These are phyloP conservation scores for Samsoniella hepiali DNA, from an alignment of 2,329 filamentous ascomycete genomes.

Conservation along the genomic window DNA sequence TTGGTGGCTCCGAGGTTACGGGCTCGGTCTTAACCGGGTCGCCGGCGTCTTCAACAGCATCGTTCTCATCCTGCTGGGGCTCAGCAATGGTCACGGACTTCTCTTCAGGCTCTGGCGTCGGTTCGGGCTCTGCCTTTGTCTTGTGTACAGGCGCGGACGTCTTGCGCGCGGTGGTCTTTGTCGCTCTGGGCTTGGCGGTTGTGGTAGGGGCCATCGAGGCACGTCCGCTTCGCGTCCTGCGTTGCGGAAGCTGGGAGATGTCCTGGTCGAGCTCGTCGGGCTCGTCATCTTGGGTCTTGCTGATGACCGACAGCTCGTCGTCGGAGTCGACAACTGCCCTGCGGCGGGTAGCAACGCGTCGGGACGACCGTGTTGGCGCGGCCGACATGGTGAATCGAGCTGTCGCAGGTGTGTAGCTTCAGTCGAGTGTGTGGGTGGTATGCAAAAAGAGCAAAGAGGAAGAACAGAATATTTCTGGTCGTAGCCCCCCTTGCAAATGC, in stretches of 20 bases:
- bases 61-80: conserved; percentile 4
- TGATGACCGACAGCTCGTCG: conserved; percentile 65
- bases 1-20: conserved; percentile 27
- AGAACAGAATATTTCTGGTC: background rate
- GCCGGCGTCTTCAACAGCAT: conserved; percentile 52
- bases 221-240: conserved; percentile 34
- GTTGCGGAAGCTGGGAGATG: conserved; percentile 44
- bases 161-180: conserved; percentile 42
- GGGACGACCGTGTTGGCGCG: conserved; percentile 40
- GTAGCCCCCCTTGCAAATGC: background rate
- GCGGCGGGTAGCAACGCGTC: conserved; percentile 56
- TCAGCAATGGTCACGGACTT: conserved; percentile 9
- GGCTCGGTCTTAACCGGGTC: conserved; percentile 32
- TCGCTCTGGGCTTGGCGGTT: conserved; percentile 29
- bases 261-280: conserved; percentile 72
- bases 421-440: background rate
- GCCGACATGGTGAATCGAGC: conserved; percentile 29
- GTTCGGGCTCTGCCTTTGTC: conserved; percentile 17
- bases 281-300: conserved; percentile 51
- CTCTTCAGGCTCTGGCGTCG: conserved; percentile 12
- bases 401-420: background rate
- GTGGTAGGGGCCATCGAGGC: conserved; percentile 47
- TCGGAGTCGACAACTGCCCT: conserved; percentile 77
- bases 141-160: conserved; percentile 31
- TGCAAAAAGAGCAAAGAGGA: background rate